Conservation (phyloP, 2,329 filamentous ascomycete genomes). For the Exophiala phaeomuriformis region DNA sequence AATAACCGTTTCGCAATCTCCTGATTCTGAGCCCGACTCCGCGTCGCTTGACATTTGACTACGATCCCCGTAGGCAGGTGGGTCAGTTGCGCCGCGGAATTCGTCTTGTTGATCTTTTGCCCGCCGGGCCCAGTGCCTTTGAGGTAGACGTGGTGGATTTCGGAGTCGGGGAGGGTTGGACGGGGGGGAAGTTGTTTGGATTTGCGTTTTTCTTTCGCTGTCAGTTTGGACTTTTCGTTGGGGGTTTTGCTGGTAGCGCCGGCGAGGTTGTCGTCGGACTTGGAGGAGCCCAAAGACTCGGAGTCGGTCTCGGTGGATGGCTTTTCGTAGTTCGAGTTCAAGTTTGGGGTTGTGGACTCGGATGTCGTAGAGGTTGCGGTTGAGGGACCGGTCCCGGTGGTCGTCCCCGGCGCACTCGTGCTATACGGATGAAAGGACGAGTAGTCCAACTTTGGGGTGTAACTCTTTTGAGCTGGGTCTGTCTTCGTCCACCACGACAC, state of each 20-base stretch:
- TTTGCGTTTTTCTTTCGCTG: background rate
- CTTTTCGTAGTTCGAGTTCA: no score
- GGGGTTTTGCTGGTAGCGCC: background rate
- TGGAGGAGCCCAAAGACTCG: no score
- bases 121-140: slow-evolving; percentile 90
- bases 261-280: no score
- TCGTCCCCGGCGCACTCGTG: no score
- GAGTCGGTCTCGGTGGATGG: no score
- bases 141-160: slow-evolving; percentile 77
- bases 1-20: slow-evolving; percentile 73
- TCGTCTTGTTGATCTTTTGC: slow-evolving; percentile 99
- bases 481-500: no score
- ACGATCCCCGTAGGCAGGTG: slow-evolving; percentile 87
- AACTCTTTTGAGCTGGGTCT: no score
- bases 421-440: no score
- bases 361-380: no score
- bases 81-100: slow-evolving; percentile 84
- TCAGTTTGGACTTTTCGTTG: background rate
- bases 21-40: slow-evolving; percentile 78
- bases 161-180: slow-evolving; percentile 59
- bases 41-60: slow-evolving; percentile 86
- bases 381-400: no score
- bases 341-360: no score
- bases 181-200: slow-evolving; percentile 53
- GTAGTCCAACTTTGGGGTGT: no score